Conservation (phyloP, 306 rosid species). For the Canavalia gladiata region DNA sequence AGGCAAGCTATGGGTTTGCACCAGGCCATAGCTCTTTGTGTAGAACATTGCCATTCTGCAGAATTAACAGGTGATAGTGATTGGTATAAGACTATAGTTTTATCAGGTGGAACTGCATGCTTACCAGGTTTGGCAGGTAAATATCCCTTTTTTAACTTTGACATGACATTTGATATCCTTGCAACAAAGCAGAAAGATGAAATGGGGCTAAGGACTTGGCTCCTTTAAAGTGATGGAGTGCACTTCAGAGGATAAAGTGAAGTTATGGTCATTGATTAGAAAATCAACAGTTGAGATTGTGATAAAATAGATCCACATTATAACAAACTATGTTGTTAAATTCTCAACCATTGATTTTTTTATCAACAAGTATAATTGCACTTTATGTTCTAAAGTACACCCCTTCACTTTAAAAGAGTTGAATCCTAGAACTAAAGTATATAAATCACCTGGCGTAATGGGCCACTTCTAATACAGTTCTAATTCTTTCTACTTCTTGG, state of each 20-base stretch:
- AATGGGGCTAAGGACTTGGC: not conserved
- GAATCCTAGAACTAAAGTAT: not conserved
- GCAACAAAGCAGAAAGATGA: conserved; percentile 23
- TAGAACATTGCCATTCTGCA: conserved; percentile 80
- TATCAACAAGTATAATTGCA: no score
- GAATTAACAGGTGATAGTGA: conserved; percentile 67
- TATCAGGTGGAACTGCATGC: conserved; percentile 88
- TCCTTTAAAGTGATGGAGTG: no score
- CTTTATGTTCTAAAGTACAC: no score
- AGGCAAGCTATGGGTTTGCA: conserved; percentile 89
- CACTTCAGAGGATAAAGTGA: no score
- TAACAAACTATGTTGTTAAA: no score
- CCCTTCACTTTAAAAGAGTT: no score
- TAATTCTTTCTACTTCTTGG: conserved; percentile 35
- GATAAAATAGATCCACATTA: no score
- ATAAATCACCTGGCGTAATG: conserved; percentile 4
- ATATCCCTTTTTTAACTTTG: not conserved
- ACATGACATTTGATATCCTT: conserved; percentile 10
- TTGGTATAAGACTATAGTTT: conserved; percentile 86
- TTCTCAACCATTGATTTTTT: no score
- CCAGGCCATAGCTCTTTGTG: conserved; percentile 89
- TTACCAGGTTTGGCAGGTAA: conserved; percentile 94
- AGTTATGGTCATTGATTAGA: no score
- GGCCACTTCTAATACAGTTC: conserved; percentile 23
- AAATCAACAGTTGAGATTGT: no score